Evolutionary conservation across 805 yeast genomes (phyloP).

Genomic region (Candida xiaguanensis): DNA sequence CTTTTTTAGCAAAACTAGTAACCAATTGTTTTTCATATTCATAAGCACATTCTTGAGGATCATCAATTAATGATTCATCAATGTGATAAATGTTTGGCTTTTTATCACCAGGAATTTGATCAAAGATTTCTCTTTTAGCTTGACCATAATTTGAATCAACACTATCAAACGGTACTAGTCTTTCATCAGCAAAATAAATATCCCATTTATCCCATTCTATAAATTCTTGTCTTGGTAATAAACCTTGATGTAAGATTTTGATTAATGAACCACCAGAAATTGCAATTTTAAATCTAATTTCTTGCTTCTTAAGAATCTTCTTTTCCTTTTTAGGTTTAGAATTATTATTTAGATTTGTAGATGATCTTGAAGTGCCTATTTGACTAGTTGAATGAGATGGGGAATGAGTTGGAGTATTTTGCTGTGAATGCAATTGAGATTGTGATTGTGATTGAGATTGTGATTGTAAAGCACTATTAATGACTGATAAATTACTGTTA

Average conservation of each 20-base stretch:
- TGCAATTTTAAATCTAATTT: constrained; percentile 82
- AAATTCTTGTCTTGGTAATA: constrained; percentile 63
- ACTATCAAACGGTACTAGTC: constrained; percentile 83
- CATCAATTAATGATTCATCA: constrained; percentile 68
- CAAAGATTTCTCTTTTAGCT: constrained; percentile 79
- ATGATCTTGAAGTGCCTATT: neutral
- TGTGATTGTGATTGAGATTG: constrained; percentile 3
- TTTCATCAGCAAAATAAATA: constrained; percentile 92
- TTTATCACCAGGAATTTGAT: constrained; percentile 50
- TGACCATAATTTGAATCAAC: constrained; percentile 87
- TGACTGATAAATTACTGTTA: constrained; percentile 2
- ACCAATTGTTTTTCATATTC: constrained; percentile 82
- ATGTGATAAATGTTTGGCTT: constrained; percentile 79
- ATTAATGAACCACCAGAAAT: constrained; percentile 91
- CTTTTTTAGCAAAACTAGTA: constrained; percentile 91
- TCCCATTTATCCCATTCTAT: constrained; percentile 95
- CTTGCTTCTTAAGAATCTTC: constrained; percentile 51
- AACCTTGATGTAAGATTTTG: constrained; percentile 81
- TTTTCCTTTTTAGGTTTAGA: constrained; percentile 22
- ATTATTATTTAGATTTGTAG: constrained; percentile 2
- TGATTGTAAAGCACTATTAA: constrained; percentile 1
- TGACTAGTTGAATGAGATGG: constrained; percentile 10
- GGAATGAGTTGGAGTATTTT: constrained; percentile 10
- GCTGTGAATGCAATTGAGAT: constrained; percentile 2
- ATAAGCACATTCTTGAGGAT: constrained; percentile 93